These are phyloP conservation scores for Pneumocystis carinii DNA, from an alignment of 1,139 yeast genomes.

Conservation along the genomic window DNA sequence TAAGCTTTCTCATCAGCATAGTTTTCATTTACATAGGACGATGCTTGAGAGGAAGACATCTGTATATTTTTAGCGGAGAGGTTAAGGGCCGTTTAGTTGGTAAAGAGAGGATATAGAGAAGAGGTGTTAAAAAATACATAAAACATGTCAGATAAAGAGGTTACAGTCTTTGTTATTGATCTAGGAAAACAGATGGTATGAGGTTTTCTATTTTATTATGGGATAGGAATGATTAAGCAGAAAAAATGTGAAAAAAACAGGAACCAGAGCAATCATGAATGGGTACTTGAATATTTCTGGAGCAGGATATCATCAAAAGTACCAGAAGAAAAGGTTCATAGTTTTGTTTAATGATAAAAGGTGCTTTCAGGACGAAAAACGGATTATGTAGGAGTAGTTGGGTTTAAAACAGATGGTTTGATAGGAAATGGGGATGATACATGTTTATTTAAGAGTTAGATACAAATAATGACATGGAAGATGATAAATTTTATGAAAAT, in stretches of 20 bases:
- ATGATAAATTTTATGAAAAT: conserved; percentile 11
- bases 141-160: conserved; percentile 14
- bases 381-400: conserved; percentile 38
- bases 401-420: conserved; percentile 26
- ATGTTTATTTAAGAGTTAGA: conserved; percentile 7
- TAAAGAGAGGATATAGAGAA: too few species aligned
- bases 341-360: conserved; percentile 10
- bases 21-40: not conserved
- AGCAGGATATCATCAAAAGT: conserved; percentile 33
- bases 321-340: conserved; percentile 13
- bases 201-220: not conserved
- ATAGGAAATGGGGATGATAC: not conserved
- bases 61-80: too few species aligned
- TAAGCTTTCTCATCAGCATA: not conserved
- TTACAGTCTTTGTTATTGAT: conserved; percentile 41
- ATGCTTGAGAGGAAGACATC: too few species aligned
- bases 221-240: not conserved
- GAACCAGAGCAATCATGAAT: conserved; percentile 25
- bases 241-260: conserved; percentile 14
- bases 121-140: not conserved
- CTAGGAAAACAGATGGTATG: conserved; percentile 33
- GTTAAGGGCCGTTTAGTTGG: too few species aligned
- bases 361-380: conserved; percentile 38
- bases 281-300: conserved; percentile 30
- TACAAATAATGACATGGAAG: conserved; percentile 9